phyloP scores from a whole-genome alignment of 1,284 basidiomycete species.

The Thecaphora thlaspeos region DNA sequence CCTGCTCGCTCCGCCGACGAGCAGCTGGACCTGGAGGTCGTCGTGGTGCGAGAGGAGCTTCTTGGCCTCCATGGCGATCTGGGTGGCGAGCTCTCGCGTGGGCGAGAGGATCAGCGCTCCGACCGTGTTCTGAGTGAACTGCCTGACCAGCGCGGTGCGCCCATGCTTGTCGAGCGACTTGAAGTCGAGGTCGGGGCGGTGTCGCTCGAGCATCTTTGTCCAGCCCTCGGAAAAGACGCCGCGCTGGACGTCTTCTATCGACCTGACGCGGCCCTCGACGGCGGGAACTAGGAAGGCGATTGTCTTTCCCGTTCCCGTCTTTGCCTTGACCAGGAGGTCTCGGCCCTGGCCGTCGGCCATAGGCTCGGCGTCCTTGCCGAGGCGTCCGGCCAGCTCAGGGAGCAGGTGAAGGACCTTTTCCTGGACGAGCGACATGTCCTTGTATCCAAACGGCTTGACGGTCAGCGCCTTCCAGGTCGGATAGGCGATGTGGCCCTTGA shows the following conservation, averaged over 20 bases:
- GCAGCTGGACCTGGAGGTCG: conserved; percentile 64
- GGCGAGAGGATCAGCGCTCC: conserved; percentile 87
- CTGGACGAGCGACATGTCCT: conserved; percentile 81
- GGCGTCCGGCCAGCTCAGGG: conserved; percentile 59
- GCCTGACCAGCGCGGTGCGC: conserved; percentile 17
- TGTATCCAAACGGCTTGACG: conserved; percentile 69
- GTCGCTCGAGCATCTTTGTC: conserved; percentile 38
- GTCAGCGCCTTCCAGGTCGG: conserved; percentile 52
- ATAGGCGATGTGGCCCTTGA: conserved; percentile 30
- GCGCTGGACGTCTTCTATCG: conserved; percentile 38
- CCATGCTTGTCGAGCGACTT: conserved; percentile 35
- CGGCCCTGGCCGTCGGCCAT: conserved; percentile 51
- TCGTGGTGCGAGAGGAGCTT: conserved; percentile 68
- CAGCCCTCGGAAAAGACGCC: conserved; percentile 32
- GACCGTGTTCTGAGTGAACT: conserved; percentile 59
- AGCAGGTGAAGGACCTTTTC: conserved; percentile 69
- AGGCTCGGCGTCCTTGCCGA: conserved; percentile 10
- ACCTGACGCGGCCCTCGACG: conserved; percentile 51
- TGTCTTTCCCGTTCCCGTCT: conserved; percentile 58
- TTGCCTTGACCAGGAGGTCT: conserved; percentile 57
- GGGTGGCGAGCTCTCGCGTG: conserved; percentile 88
- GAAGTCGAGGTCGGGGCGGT: conserved; percentile 47
- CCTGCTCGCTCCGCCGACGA: conserved; percentile 78
- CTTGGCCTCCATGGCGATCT: conserved; percentile 83
- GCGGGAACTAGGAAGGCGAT: conserved; percentile 57